phyloP scores from a whole-genome alignment of 179 eudicot genomes.

The Sideroxylon spinosum region DNA sequence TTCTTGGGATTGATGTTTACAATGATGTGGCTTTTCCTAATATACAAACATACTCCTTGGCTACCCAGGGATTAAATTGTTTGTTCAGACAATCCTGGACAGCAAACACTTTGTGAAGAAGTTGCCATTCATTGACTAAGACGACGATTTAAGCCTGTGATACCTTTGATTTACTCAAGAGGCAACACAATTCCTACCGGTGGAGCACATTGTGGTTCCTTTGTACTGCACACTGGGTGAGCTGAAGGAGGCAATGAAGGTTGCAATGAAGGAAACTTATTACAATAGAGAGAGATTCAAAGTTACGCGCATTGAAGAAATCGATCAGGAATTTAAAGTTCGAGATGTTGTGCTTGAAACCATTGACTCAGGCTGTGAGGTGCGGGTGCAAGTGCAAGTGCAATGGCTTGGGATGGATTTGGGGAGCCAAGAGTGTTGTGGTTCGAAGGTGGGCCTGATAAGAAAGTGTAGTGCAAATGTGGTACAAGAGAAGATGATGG shows the following conservation, averaged over 20 bases:
- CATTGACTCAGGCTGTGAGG: slow-evolving; percentile 53
- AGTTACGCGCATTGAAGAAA: slow-evolving; percentile 38
- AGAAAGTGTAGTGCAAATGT: slow-evolving; percentile 68
- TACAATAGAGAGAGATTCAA: slow-evolving; percentile 36
- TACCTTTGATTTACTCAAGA: too few species aligned
- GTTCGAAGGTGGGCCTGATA: slow-evolving; percentile 62
- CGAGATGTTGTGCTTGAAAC: slow-evolving; percentile 58
- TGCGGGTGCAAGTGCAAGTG: too few species aligned
- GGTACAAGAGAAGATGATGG: slow-evolving; percentile 89
- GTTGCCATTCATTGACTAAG: slow-evolving; percentile 60
- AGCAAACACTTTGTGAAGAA: slow-evolving; percentile 71
- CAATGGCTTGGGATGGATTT: slow-evolving; percentile 44
- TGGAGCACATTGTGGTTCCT: slow-evolving; percentile 55
- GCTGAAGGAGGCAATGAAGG: slow-evolving; percentile 39
- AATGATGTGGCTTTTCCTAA: slow-evolving; percentile 41
- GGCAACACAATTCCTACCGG: slow-evolving; percentile 28
- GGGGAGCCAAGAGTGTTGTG: slow-evolving; percentile 30
- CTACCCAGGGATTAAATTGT: slow-evolving; percentile 32
- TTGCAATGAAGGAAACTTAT: slow-evolving; percentile 70
- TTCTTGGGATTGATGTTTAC: slow-evolving; percentile 35
- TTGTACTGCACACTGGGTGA: slow-evolving; percentile 60
- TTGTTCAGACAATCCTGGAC: slow-evolving; percentile 46
- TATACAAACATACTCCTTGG: slow-evolving; percentile 39
- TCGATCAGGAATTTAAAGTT: slow-evolving; percentile 32
- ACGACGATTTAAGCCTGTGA: slow-evolving; percentile 52